These are phyloP conservation scores for Auxenochlorella protothecoides DNA, from an alignment of 139 green algal genomes.

Conservation along the genomic window DNA sequence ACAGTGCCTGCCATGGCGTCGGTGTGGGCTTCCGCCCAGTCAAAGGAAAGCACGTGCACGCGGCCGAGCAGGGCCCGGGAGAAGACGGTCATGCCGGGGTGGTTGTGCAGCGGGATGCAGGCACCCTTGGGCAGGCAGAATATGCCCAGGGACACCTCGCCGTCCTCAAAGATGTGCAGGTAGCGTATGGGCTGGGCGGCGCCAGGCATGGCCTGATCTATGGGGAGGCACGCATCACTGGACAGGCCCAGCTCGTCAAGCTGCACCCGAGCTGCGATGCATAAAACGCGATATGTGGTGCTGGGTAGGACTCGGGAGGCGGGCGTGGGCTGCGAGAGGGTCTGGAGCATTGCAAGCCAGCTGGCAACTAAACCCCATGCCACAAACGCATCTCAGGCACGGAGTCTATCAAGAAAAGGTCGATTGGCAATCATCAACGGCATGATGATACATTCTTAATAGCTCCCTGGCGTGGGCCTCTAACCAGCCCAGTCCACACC, in stretches of 20 bases:
- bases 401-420: no score
- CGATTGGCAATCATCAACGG: no score
- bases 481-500: no score
- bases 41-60: constrained; percentile 64
- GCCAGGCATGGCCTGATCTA: no score
- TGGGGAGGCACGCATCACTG: no score
- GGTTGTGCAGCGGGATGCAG: constrained; percentile 80
- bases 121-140: constrained; percentile 64
- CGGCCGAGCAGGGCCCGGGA: constrained; percentile 73
- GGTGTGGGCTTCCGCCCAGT: constrained; percentile 35
- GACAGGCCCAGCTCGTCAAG: constrained; percentile 20
- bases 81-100: constrained; percentile 66
- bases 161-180: constrained; percentile 72
- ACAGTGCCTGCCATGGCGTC: not conserved
- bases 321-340: not conserved
- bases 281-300: not conserved
- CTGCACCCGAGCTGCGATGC: constrained; percentile 8
- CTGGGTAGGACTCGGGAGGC: not conserved
- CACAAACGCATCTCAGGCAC: no score
- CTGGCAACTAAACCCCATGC: no score
- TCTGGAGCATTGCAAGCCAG: no score
- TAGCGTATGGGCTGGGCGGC: constrained; percentile 59
- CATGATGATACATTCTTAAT: no score
- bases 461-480: no score
- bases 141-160: constrained; percentile 65